These are phyloP conservation scores for Polytolypa hystricis DNA, from an alignment of 2,329 filamentous ascomycete species.

Conservation along the genomic window DNA sequence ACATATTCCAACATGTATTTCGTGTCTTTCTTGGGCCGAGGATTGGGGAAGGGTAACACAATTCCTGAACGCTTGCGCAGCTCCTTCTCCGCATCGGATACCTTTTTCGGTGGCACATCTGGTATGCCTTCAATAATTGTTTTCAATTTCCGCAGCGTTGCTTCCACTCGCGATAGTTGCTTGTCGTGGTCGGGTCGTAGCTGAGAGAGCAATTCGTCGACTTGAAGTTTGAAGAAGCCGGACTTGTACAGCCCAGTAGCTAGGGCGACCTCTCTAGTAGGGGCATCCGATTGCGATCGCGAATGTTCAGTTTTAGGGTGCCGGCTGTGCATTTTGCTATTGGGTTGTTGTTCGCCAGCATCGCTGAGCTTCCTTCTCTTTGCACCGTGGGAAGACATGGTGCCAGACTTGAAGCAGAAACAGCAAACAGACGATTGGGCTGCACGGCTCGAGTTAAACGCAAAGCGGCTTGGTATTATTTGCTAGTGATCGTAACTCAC, in stretches of 20 bases:
- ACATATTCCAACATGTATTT: constrained; percentile 73
- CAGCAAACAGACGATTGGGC: neutral
- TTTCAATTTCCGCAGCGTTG: constrained; percentile 45
- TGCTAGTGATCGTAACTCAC: neutral
- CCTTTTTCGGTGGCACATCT: constrained; percentile 36
- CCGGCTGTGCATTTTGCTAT: constrained; percentile 14
- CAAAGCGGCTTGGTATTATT: neutral
- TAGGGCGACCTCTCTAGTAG: constrained; percentile 24
- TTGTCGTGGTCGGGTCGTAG: constrained; percentile 49
- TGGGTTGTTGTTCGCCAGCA: constrained; percentile 13
- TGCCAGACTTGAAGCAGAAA: no score
- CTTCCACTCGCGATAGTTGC: constrained; percentile 43
- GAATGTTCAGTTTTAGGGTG: constrained; percentile 13
- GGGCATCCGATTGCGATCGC: constrained; percentile 19
- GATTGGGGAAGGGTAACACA: constrained; percentile 73
- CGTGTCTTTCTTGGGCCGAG: constrained; percentile 60
- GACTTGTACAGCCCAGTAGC: constrained; percentile 51
- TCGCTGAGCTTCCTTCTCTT: constrained; percentile 40
- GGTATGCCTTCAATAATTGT: constrained; percentile 46
- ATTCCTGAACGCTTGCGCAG: constrained; percentile 56
- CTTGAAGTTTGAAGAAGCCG: constrained; percentile 56
- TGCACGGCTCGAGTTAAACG: no score
- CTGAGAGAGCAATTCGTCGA: constrained; percentile 51
- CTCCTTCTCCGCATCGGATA: constrained; percentile 57
- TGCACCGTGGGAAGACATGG: constrained; percentile 25